These are phyloP conservation scores for Colletotrichum tropicale DNA, from an alignment of 2,329 filamentous ascomycete genomes.

Conservation along the genomic window DNA sequence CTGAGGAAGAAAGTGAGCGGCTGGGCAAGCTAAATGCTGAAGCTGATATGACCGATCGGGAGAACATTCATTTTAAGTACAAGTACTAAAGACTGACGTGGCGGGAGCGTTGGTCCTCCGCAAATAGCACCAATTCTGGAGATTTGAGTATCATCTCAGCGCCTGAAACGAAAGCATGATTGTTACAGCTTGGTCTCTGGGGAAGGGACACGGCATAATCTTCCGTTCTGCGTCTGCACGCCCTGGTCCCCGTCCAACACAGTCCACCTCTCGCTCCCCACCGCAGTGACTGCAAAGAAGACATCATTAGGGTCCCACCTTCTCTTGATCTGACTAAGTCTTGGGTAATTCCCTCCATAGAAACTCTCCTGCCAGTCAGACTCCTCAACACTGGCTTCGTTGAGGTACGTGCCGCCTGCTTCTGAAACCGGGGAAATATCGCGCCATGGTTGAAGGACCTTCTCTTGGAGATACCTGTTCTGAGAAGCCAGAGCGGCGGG, in stretches of 20 bases:
- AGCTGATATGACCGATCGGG: slow-evolving; percentile 26
- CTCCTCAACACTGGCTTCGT: slow-evolving; percentile 33
- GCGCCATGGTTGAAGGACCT: neutral
- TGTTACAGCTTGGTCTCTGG: neutral
- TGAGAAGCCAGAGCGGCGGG: neutral
- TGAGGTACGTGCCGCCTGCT: slow-evolving; percentile 28
- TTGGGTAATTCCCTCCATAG: slow-evolving; percentile 31
- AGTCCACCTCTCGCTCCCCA: slow-evolving; percentile 30
- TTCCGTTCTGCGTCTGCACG: neutral
- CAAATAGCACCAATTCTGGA: neutral
- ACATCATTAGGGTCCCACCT: slow-evolving; percentile 30
- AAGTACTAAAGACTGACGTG: slow-evolving; percentile 1
- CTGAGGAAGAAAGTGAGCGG: slow-evolving; percentile 26
- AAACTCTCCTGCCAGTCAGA: slow-evolving; percentile 31
- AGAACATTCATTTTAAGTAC: slow-evolving; percentile 29
- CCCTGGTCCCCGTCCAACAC: neutral
- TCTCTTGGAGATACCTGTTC: neutral
- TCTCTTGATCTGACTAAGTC: slow-evolving; percentile 29
- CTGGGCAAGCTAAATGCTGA: slow-evolving; percentile 30
- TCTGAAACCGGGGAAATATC: neutral
- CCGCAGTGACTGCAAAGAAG: slow-evolving; percentile 29
- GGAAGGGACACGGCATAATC: neutral
- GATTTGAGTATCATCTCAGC: neutral
- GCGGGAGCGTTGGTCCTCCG: neutral
- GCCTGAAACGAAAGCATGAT: neutral